A percentile compares a stretch with the other conserved stretches of the same genome.
These are phyloP conservation scores for Colletotrichum spaethianum DNA, from an alignment of 2,329 filamentous ascomycete species.

Conservation along the genomic window DNA sequence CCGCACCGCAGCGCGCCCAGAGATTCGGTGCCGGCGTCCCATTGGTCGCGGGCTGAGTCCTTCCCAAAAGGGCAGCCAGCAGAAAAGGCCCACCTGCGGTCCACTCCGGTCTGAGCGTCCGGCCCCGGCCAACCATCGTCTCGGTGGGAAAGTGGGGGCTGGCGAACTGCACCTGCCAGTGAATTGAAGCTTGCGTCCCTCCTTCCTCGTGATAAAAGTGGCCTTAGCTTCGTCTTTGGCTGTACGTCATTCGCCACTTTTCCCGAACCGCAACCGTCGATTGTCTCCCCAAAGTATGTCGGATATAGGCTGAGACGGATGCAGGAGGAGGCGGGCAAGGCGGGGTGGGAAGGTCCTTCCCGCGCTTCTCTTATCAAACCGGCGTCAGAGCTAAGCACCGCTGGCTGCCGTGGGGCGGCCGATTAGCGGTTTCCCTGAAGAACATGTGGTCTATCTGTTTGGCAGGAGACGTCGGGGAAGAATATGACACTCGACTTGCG, in stretches of 20 bases:
- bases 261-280: not conserved
- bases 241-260: constrained; percentile 29
- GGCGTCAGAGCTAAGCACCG: constrained; percentile 22
- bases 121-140: constrained; percentile 11
- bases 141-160: constrained; percentile 34
- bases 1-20: not conserved
- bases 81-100: not conserved
- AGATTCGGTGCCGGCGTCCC: not conserved
- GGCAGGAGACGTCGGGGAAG: constrained; percentile 3
- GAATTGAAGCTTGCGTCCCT: not conserved
- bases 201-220: not conserved
- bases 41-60: constrained; percentile 10
- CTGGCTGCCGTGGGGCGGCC: constrained; percentile 9
- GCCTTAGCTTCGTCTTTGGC: not conserved
- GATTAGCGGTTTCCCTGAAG: constrained; percentile 22
- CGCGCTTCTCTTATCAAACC: not conserved
- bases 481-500: constrained; percentile 1
- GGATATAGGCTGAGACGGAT: not conserved
- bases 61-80: constrained; percentile 34
- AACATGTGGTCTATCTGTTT: constrained; percentile 22
- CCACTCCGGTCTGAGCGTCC: constrained; percentile 34
- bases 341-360: constrained; percentile 3
- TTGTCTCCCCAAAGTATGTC: not conserved
- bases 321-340: not conserved
- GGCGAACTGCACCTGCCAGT: not conserved